These are phyloP conservation scores for Colletotrichum salicis DNA, from an alignment of 2,329 filamentous ascomycete species.

Conservation along the genomic window DNA sequence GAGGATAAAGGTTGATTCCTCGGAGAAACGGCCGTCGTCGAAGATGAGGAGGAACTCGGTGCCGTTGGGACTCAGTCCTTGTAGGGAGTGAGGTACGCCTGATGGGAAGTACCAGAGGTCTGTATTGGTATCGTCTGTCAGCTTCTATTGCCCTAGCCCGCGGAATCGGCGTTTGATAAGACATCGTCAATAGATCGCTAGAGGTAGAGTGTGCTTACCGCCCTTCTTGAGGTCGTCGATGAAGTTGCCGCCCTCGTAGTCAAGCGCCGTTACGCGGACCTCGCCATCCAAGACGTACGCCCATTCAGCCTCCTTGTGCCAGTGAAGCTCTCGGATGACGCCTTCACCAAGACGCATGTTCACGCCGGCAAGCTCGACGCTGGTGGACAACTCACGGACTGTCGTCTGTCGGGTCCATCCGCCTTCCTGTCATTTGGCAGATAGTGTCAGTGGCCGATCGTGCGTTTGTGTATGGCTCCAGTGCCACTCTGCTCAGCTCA, in stretches of 20 bases:
- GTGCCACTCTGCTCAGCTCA: not conserved
- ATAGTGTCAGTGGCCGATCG: not conserved
- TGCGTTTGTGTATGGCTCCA: not conserved
- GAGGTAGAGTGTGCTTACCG: not conserved
- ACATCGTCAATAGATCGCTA: not conserved
- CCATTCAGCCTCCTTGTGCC: conserved; percentile 86
- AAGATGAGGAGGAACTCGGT: conserved; percentile 56
- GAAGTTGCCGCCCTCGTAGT: conserved; percentile 80
- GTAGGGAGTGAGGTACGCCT: conserved; percentile 80
- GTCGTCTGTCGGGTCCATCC: conserved; percentile 83
- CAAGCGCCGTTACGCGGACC: conserved; percentile 77
- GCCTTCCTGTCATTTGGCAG: conserved; percentile 63
- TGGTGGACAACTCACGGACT: conserved; percentile 70
- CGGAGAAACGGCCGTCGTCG: conserved; percentile 62
- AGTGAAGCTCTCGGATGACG: conserved; percentile 81
- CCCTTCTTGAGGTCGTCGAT: conserved; percentile 81
- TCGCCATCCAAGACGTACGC: conserved; percentile 77
- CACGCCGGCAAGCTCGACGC: conserved; percentile 78
- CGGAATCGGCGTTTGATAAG: not conserved
- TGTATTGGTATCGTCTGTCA: not conserved
- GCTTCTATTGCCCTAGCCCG: not conserved
- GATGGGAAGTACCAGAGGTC: conserved; percentile 86
- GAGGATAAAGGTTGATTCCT: conserved; percentile 76
- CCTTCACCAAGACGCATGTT: conserved; percentile 81
- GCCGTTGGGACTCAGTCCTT: conserved; percentile 42